phyloP scores from a whole-genome alignment of 768 basidiomycete species.

The Tephrocybe sp. region DNA sequence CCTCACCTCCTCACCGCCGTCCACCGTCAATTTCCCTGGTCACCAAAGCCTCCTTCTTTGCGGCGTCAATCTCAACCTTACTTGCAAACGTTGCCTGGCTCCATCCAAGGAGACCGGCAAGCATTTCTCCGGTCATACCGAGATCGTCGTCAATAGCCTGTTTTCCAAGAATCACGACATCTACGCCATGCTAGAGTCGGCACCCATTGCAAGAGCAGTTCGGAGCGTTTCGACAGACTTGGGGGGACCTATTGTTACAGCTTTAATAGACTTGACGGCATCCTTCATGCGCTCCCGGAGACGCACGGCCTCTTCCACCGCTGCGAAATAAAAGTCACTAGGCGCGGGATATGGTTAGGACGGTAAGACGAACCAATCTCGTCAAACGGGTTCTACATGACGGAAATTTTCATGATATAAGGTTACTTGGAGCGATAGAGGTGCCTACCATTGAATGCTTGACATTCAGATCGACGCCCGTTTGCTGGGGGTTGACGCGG shows the following conservation, averaged over 20 bases:
- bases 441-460: conserved; percentile 96
- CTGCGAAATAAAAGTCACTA: conserved; percentile 37
- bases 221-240: conserved; percentile 89
- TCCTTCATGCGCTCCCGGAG: conserved; percentile 83
- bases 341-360: background rate
- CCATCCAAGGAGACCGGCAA: conserved; percentile 90
- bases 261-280: conserved; percentile 80
- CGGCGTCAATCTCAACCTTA: conserved; percentile 70
- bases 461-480: conserved; percentile 93
- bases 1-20: conserved; percentile 73
- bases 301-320: conserved; percentile 95
- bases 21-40: conserved; percentile 95
- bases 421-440: background rate
- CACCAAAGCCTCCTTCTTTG: conserved; percentile 63
- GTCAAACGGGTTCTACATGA: conserved; percentile 88
- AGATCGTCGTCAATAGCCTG: conserved; percentile 98
- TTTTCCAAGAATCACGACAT: conserved; percentile 94
- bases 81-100: conserved; percentile 95
- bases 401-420: background rate
- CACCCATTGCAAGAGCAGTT: conserved; percentile 97
- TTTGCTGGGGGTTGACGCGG: conserved; percentile 92
- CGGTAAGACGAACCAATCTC: conserved; percentile 76
- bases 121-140: conserved; percentile 95
- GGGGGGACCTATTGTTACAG: conserved; percentile 90
- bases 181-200: conserved; percentile 81